A percentile compares a stretch with the other conserved stretches of the same genome.
These are phyloP conservation scores for Collybiopsis luxurians DNA, from an alignment of 768 basidiomycete genomes.

Conservation along the genomic window DNA sequence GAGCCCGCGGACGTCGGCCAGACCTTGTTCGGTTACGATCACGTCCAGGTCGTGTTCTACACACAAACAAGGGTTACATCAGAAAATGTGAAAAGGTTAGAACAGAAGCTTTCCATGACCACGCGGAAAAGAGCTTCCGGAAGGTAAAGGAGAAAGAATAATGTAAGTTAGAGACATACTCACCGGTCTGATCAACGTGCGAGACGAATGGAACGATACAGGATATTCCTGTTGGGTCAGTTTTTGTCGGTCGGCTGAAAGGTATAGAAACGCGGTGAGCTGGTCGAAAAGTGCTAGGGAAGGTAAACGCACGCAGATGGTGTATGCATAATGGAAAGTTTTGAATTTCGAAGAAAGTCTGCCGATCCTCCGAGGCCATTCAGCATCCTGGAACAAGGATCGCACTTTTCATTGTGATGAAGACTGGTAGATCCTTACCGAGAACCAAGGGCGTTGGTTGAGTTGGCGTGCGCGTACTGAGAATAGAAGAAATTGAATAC, in stretches of 20 bases:
- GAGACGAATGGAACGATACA: constrained; percentile 48
- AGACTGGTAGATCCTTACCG: constrained; percentile 13
- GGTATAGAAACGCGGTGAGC: neutral
- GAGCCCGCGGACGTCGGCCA: constrained; percentile 45
- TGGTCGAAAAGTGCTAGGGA: neutral
- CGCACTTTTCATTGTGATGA: neutral
- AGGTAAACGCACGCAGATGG: constrained; percentile 33
- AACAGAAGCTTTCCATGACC: neutral
- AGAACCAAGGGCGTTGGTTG: constrained; percentile 48
- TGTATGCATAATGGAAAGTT: constrained; percentile 50
- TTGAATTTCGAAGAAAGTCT: constrained; percentile 48
- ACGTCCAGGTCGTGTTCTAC: constrained; percentile 47
- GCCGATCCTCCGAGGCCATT: constrained; percentile 49
- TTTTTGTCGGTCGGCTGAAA: constrained; percentile 40
- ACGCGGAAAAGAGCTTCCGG: neutral
- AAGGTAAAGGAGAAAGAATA: too few relatives aligned
- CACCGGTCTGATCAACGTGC: constrained; percentile 48
- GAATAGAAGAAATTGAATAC: neutral
- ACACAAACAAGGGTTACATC: neutral
- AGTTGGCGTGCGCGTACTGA: constrained; percentile 49
- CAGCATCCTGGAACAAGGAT: constrained; percentile 31
- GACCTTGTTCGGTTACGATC: constrained; percentile 47
- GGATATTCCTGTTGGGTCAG: constrained; percentile 46
- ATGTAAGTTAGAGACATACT: constrained; percentile 5
- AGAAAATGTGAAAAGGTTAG: too few relatives aligned